Base-by-base conservation (phyloP, 192 early-diverging fungal genomes). In the Backusella liffmaniae region DNA sequence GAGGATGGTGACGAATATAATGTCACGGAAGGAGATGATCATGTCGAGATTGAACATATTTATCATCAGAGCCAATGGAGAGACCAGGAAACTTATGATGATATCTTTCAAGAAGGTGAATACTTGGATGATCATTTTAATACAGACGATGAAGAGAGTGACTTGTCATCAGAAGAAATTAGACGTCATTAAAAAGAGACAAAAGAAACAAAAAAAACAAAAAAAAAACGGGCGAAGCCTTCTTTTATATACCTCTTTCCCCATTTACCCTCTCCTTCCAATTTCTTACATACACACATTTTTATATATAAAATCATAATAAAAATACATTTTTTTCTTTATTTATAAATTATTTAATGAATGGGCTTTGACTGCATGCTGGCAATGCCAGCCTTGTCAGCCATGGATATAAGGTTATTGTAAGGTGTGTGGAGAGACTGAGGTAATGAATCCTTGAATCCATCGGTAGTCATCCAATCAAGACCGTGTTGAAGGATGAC, bases 401-500 rank as follows among this genome's bases (percentile, higher is more conserved):
- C 81, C 75, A 87, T 79, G 21, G 66, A 37, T 36, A 78, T 56
- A 42, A 82, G 41, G 67, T 87, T 87, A 13, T 73, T 74, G 56
- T 79, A 83, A 18, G 84, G 74, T 21, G 67, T 76, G 16, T 75
- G 66, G 42, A 84, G 44, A 10, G 81, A 79, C 12, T 37, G 68
- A 44, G 84, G 82, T 0, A 87, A 71, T 1, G 82, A 86, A 35
- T 79, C 29, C 30, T 74, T 62, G 73, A 87, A 87, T 1, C 69
- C 37, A 46, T 83, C 82, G 4, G 73, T 69, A 10, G 76, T 51
- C 83, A 87, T 85, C 86, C 86, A 87, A 5, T 74, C 82, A 35
- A 87, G 67, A 23, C 86, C 86, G 75, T 87, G 86, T 36, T 87
- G 86, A 42, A 87, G 79, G 41, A 87, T 84, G 39, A 76, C 85